Conservation (phyloP, 1,139 yeast species). For the Pichia sp. region DNA sequence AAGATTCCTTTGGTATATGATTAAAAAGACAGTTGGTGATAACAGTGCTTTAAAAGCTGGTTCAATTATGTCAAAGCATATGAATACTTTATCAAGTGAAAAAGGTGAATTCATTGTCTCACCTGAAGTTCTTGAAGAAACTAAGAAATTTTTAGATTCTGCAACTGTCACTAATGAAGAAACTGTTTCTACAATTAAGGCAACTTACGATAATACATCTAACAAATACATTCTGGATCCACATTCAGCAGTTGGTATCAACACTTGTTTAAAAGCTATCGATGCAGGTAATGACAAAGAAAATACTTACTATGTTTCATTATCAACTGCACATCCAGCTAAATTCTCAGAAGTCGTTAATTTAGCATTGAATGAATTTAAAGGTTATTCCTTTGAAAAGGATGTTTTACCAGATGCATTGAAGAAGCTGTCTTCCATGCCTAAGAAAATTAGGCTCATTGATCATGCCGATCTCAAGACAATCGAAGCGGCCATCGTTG, state of each 20-base stretch:
- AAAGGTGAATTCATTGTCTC: constrained; percentile 74
- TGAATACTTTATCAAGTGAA: constrained; percentile 60
- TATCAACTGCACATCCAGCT: constrained; percentile 98
- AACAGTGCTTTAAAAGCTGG: constrained; percentile 70
- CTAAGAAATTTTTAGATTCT: constrained; percentile 65
- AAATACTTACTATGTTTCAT: constrained; percentile 57
- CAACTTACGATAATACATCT: constrained; percentile 50
- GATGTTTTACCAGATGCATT: constrained; percentile 89
- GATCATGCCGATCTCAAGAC: constrained; percentile 67
- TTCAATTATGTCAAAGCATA: constrained; percentile 62
- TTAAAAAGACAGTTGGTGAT: constrained; percentile 57
- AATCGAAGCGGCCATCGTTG: constrained; percentile 68
- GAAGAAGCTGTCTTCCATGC: constrained; percentile 60
- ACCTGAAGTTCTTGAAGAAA: constrained; percentile 54
- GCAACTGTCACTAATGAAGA: constrained; percentile 73
- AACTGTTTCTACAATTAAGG: constrained; percentile 70
- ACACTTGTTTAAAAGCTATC: constrained; percentile 61
- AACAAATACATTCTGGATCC: constrained; percentile 88
- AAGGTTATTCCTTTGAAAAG: constrained; percentile 74
- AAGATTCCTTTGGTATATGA: constrained; percentile 90
- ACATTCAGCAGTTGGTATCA: constrained; percentile 91
- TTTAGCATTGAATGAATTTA: constrained; percentile 57
- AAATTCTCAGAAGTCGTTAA: constrained; percentile 95
- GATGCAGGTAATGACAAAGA: constrained; percentile 40
- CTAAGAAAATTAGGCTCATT: constrained; percentile 70